These are phyloP conservation scores for Pneumocystis sp. DNA, from an alignment of 1,139 yeast genomes.

Conservation along the genomic window DNA sequence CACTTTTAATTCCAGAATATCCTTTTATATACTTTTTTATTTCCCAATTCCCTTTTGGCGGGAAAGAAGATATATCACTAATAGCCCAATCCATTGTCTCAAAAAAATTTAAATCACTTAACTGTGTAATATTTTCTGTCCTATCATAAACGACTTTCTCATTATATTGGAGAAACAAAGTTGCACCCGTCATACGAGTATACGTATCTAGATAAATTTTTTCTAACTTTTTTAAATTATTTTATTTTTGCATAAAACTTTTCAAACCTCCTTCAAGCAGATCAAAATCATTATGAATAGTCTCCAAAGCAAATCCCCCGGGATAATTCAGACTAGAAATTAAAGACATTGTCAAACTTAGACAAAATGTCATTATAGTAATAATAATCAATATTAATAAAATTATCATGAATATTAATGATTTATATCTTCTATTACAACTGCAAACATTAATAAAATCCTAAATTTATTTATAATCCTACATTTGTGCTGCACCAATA, in stretches of 20 bases:
- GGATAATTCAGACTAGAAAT: conserved; percentile 72
- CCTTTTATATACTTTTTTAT: conserved; percentile 9
- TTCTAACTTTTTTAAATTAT: neutral
- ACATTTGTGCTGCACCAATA: conserved; percentile 35
- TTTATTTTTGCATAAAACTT: conserved; percentile 11
- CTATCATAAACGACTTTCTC: conserved; percentile 32
- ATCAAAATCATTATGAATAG: conserved; percentile 32
- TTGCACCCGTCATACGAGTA: conserved; percentile 78
- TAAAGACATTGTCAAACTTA: conserved; percentile 41
- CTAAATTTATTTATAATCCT: conserved; percentile 26
- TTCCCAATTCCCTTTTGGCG: conserved; percentile 15
- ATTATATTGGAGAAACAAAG: conserved; percentile 46
- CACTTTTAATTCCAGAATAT: neutral
- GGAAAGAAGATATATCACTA: conserved; percentile 25
- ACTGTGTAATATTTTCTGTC: conserved; percentile 54
- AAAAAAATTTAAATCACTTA: conserved; percentile 24
- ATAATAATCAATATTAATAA: conserved; percentile 19
- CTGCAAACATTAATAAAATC: conserved; percentile 15
- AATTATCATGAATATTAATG: conserved; percentile 17
- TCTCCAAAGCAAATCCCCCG: conserved; percentile 61
- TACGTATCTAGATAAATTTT: conserved; percentile 41
- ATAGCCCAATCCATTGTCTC: conserved; percentile 50
- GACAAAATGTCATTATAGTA: conserved; percentile 26
- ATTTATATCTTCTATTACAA: conserved; percentile 10
- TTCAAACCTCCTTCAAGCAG: conserved; percentile 35